Evolutionary conservation across 2,329 filamentous ascomycete genomes (phyloP), one percentile per base, ranked within the genome.

Genomic region (Cryphonectria carpinicola): DNA sequence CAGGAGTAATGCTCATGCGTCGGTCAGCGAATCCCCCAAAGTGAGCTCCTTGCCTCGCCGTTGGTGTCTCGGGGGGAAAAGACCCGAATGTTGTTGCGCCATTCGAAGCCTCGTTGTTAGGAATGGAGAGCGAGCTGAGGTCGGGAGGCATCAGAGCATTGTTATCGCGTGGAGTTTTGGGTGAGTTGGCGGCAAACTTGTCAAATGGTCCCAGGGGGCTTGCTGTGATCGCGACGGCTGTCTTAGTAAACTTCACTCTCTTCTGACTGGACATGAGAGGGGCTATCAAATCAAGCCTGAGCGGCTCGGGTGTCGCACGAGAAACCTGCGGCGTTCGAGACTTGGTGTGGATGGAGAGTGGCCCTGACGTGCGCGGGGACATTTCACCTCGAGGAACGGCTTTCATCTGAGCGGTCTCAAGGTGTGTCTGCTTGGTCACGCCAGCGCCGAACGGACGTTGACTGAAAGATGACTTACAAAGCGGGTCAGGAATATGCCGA

Each of bases 81-180:
- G 68, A 67, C 17, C 66, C 71, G 7, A 72, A 69, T 49, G 66
- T 69, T 49, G 66, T 69, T 28, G 71, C 58, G 35, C 67, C 65
- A 14, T 68, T 68, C 19, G 69, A 37, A 17, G 69, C 66, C 25
- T 69, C 69, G 32, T 71, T 65, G 70, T 89, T 91, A 4, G 93
- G 96, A 71, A 97, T 95, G 0, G 94, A 95, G 25, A 97, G 83
- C 54, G 89, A 89, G 80, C 93, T 97, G 0, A 94, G 91, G 78
- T 98, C 95, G 8, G 92, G 90, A 37, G 93, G 92, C 37, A 90
- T 85, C 76, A 93, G 87, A 68, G 86, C 65, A 37, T 35, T 69
- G 41, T 17, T 87, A 72, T 96, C 94, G 65, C 89, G 89, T 0
- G 95, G 95, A 0, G 95, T 98, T 71, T 89, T 92, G 25, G 94